Conservation (phyloP, 2,329 filamentous ascomycete genomes). For the Xylaria sp. region DNA sequence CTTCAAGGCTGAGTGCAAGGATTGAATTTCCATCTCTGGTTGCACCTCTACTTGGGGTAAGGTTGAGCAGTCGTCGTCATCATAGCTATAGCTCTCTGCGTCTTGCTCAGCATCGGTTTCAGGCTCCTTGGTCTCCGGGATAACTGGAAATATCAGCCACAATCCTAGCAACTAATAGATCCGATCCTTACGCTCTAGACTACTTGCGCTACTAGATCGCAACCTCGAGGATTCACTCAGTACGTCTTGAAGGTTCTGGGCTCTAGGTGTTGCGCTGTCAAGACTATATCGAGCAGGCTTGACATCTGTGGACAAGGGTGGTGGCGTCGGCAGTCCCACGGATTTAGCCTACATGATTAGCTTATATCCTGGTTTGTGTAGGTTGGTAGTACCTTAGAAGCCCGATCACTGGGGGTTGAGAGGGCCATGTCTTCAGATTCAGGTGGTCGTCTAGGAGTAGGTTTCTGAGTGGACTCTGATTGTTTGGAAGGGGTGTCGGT, state of each 20-base stretch:
- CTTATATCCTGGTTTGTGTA: background rate
- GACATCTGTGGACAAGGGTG: slow-evolving; percentile 77
- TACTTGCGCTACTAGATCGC: slow-evolving; percentile 72
- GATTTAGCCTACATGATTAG: slow-evolving; percentile 40
- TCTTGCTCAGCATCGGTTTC: slow-evolving; percentile 60
- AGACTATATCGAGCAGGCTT: slow-evolving; percentile 68
- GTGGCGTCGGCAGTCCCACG: slow-evolving; percentile 62
- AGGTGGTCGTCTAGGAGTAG: slow-evolving; percentile 46
- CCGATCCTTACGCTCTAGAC: slow-evolving; percentile 72
- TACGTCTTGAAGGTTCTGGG: slow-evolving; percentile 81
- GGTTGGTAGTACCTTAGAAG: slow-evolving; percentile 43
- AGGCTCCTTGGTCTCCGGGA: slow-evolving; percentile 54
- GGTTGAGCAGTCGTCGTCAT: slow-evolving; percentile 54
- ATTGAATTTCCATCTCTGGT: slow-evolving; percentile 62
- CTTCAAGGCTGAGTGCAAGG: slow-evolving; percentile 76
- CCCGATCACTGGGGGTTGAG: slow-evolving; percentile 44
- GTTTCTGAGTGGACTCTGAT: slow-evolving; percentile 43
- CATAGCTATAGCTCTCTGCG: slow-evolving; percentile 61
- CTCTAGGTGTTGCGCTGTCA: slow-evolving; percentile 77
- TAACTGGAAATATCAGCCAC: slow-evolving; percentile 52
- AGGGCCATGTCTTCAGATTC: slow-evolving; percentile 45
- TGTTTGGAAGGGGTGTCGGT: slow-evolving; percentile 46
- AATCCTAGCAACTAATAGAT: background rate
- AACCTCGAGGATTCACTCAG: slow-evolving; percentile 58
- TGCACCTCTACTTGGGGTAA: slow-evolving; percentile 49